A percentile compares a stretch with the other conserved stretches of the same genome.
phyloP scores from a whole-genome alignment of 2,329 filamentous ascomycete species.

The Colletotrichum cereale region DNA sequence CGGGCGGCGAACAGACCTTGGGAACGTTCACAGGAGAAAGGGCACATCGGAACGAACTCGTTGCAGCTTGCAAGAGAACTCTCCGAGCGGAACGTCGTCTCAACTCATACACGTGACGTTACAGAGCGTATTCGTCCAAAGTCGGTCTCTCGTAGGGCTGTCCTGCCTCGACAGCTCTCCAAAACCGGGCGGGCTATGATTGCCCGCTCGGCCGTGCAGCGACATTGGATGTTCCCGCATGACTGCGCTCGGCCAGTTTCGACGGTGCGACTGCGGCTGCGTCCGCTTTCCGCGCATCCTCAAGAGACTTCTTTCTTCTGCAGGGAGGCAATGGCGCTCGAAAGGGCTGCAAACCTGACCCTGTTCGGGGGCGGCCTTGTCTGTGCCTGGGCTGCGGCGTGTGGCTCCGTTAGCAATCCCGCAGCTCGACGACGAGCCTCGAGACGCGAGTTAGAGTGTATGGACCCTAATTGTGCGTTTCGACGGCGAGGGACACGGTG shows the following conservation, averaged over 20 bases:
- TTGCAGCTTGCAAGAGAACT: constrained; percentile 21
- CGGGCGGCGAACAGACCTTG: background rate
- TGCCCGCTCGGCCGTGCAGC: constrained; percentile 8
- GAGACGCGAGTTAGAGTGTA: background rate
- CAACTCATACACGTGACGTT: background rate
- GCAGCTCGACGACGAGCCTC: no score
- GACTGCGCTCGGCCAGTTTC: constrained; percentile 14
- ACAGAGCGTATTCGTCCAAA: constrained; percentile 11
- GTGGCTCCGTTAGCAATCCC: background rate
- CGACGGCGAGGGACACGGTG: background rate
- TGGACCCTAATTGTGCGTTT: background rate
- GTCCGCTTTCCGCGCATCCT: constrained; percentile 1
- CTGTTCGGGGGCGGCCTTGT: background rate
- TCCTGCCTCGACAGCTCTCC: background rate
- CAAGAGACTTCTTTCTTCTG: constrained; percentile 9
- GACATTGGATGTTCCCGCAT: background rate
- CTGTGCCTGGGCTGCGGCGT: background rate
- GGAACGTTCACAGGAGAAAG: background rate
- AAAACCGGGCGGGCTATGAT: background rate
- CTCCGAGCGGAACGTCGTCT: constrained; percentile 5
- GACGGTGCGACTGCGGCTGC: constrained; percentile 3
- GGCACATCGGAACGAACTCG: constrained; percentile 6
- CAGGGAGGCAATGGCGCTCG: background rate
- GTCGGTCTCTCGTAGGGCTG: constrained; percentile 13
- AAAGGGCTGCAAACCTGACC: background rate